Percentiles rank a stretch among this genome's conserved stretches.
Conservation (phyloP, 371 early-diverging fungal genomes). For the Zychaea mexicana region DNA sequence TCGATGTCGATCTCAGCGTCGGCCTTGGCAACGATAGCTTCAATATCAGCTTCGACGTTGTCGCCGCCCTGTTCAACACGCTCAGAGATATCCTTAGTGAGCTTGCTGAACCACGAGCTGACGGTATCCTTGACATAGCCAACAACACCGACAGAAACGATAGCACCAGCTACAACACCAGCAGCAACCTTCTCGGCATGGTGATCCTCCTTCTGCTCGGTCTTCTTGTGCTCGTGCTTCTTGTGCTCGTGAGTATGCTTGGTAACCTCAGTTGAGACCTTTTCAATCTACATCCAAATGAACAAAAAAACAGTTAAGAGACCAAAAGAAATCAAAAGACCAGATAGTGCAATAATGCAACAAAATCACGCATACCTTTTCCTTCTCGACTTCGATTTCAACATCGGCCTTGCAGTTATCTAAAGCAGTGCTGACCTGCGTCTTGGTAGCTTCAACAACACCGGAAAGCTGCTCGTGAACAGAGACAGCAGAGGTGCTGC, state of each 20-base stretch:
- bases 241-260: neutral
- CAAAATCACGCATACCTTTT: neutral
- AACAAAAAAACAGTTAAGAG: no score
- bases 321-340: no score
- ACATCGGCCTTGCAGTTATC: neutral
- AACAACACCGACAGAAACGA: constrained; percentile 10
- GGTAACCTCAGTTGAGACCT: neutral
- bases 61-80: neutral
- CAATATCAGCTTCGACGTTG: constrained; percentile 27
- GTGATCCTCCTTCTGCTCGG: constrained; percentile 1
- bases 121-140: constrained; percentile 28
- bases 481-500: neutral
- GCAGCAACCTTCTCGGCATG: constrained; percentile 4
- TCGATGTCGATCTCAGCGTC: constrained; percentile 5
- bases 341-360: no score
- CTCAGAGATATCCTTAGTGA: constrained; percentile 11
- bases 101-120: constrained; percentile 28
- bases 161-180: constrained; percentile 6
- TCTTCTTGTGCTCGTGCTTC: constrained; percentile 3
- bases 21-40: constrained; percentile 31
- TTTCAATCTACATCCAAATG: no score
- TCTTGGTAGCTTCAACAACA: constrained; percentile 6
- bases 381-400: neutral
- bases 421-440: constrained; percentile 7
- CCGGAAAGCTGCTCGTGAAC: neutral